These are phyloP conservation scores for Venturia pyrina DNA, from an alignment of 2,329 filamentous ascomycete species.

Conservation along the genomic window DNA sequence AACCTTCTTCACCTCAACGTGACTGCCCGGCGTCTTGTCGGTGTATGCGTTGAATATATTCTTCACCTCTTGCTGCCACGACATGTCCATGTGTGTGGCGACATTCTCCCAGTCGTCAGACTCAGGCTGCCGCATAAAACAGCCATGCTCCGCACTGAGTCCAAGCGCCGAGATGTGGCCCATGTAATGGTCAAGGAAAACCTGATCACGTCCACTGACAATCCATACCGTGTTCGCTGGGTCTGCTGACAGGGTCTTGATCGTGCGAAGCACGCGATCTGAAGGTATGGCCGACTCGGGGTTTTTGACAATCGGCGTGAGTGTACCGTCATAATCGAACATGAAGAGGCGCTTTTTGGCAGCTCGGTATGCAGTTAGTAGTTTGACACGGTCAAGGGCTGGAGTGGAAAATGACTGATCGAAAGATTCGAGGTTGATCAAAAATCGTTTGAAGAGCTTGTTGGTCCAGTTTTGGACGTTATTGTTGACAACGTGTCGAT, in stretches of 20 bases:
- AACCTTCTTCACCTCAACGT: slow-evolving; percentile 89
- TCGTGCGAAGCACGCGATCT: slow-evolving; percentile 66
- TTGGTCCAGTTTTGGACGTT: slow-evolving; percentile 81
- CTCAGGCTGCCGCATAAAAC: slow-evolving; percentile 79
- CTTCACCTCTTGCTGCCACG: slow-evolving; percentile 80
- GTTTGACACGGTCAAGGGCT: slow-evolving; percentile 61
- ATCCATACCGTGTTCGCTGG: slow-evolving; percentile 91
- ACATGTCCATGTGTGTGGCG: slow-evolving; percentile 79
- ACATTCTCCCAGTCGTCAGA: slow-evolving; percentile 77
- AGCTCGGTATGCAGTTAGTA: slow-evolving; percentile 64
- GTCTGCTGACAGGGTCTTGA: slow-evolving; percentile 71
- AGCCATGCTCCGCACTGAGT: slow-evolving; percentile 95
- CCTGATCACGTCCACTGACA: slow-evolving; percentile 88
- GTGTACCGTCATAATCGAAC: slow-evolving; percentile 97
- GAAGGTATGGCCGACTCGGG: slow-evolving; percentile 83
- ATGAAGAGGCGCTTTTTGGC: slow-evolving; percentile 81
- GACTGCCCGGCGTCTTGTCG: slow-evolving; percentile 73
- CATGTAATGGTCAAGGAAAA: slow-evolving; percentile 81
- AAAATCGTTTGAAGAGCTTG: slow-evolving; percentile 66
- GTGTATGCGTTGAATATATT: slow-evolving; percentile 82
- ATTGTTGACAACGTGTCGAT: slow-evolving; percentile 74
- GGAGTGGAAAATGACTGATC: slow-evolving; percentile 70
- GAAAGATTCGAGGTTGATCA: slow-evolving; percentile 69
- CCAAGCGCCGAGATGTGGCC: slow-evolving; percentile 84
- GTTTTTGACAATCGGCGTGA: slow-evolving; percentile 88